Evolutionary conservation across 208 protist genomes (phyloP).

Genomic region (Wallacemonas sp.): DNA sequence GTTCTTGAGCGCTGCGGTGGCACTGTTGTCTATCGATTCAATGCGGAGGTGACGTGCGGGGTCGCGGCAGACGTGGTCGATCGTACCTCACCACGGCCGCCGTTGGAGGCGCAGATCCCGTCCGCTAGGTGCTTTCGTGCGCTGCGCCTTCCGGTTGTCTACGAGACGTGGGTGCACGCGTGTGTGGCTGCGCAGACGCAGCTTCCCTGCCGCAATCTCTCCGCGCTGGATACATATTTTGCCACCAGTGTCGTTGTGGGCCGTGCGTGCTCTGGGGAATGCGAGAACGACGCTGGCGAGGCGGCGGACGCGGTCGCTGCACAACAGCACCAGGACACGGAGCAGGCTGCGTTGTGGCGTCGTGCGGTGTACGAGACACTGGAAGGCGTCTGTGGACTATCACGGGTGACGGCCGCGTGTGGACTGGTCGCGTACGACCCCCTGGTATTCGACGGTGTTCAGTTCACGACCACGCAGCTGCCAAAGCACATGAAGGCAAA

Average conservation of each 20-base stretch:
- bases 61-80: constrained; percentile 20
- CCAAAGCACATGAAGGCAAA: constrained; percentile 43
- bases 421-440: constrained; percentile 53
- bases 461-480: constrained; percentile 71
- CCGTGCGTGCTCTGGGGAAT: neutral
- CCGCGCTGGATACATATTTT: neutral
- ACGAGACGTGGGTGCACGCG: constrained; percentile 49
- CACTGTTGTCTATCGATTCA: constrained; percentile 29
- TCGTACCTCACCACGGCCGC: neutral
- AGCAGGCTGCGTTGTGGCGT: neutral
- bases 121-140: constrained; percentile 20
- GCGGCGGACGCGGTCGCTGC: neutral
- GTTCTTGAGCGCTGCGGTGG: constrained; percentile 38
- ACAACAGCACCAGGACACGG: neutral
- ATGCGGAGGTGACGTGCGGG: constrained; percentile 27
- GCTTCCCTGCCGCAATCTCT: constrained; percentile 3
- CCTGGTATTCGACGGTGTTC: constrained; percentile 32
- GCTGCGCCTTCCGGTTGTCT: constrained; percentile 45
- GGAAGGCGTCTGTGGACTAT: constrained; percentile 1
- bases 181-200: constrained; percentile 14
- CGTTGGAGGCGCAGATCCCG: neutral
- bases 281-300: neutral
- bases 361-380: constrained; percentile 9
- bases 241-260: neutral
- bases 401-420: neutral